These are phyloP conservation scores for Fusarium lateritium DNA, from an alignment of 2,329 filamentous ascomycete species.

Conservation along the genomic window DNA sequence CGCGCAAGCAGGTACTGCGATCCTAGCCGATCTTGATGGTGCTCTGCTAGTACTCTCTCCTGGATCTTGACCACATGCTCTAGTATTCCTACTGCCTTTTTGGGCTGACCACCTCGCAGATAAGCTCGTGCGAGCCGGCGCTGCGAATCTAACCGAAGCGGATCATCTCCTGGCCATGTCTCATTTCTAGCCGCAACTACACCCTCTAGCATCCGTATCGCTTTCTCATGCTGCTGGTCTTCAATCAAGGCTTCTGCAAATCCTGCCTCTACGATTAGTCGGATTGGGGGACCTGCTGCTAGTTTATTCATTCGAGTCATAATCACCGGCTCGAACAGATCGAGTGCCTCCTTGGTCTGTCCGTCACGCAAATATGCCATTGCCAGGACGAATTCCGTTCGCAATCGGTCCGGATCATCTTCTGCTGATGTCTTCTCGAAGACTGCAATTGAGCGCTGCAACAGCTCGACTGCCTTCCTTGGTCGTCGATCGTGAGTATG, in stretches of 20 bases:
- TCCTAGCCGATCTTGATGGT: slow-evolving; percentile 8
- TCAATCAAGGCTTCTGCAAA: too few species aligned
- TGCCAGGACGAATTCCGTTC: background rate
- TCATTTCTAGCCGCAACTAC: too few species aligned
- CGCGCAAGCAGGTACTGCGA: background rate
- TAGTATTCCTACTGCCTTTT: background rate
- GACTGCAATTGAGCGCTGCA: too few species aligned
- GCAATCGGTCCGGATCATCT: background rate
- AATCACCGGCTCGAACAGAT: slow-evolving; percentile 12
- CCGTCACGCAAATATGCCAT: background rate
- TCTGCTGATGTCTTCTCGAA: background rate
- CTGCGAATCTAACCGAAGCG: background rate
- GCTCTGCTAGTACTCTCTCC: background rate
- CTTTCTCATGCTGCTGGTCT: too few species aligned
- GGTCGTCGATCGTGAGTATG: too few species aligned
- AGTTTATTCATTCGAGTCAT: background rate
- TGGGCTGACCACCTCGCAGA: background rate
- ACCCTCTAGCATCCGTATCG: too few species aligned
- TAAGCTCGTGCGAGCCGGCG: background rate
- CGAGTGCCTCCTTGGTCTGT: background rate
- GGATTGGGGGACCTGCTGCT: slow-evolving; percentile 4
- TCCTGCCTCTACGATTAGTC: background rate
- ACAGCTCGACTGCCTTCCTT: too few species aligned
- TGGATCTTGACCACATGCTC: slow-evolving; percentile 11
- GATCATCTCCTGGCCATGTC: too few species aligned